These are phyloP conservation scores for Skeletonema marinoi DNA, from an alignment of 108 stramenopile genomes.

Conservation along the genomic window DNA sequence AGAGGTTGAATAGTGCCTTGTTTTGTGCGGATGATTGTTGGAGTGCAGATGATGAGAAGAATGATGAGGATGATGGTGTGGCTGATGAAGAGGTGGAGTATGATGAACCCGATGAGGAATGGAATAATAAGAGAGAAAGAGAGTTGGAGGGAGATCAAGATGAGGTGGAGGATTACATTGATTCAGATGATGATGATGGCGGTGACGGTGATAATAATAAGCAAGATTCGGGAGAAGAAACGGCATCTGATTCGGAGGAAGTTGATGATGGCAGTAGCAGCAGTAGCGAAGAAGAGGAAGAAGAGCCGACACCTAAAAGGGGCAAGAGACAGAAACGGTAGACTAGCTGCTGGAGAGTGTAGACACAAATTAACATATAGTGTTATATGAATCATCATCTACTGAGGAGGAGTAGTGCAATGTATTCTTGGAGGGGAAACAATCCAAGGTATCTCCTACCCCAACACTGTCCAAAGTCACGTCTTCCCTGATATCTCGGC, in stretches of 20 bases:
- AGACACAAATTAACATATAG: no score
- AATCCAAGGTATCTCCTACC: no score
- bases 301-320: background rate
- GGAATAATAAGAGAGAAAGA: constrained; percentile 18
- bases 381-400: no score
- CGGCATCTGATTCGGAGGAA: background rate
- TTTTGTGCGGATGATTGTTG: constrained; percentile 53
- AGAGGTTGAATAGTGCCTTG: constrained; percentile 83
- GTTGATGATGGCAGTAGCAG: background rate
- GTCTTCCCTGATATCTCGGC: no score
- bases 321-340: background rate
- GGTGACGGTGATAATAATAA: constrained; percentile 15
- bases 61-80: constrained; percentile 7
- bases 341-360: background rate
- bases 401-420: no score
- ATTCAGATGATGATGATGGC: constrained; percentile 39
- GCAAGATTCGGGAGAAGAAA: background rate
- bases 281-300: background rate
- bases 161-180: constrained; percentile 39
- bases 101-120: constrained; percentile 30
- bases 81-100: constrained; percentile 66
- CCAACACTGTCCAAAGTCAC: no score
- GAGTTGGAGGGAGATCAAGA: constrained; percentile 35
- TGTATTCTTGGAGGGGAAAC: no score
- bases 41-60: constrained; percentile 15